phyloP scores from a whole-genome alignment of 345 rosid species.

The Turritis glabra region DNA sequence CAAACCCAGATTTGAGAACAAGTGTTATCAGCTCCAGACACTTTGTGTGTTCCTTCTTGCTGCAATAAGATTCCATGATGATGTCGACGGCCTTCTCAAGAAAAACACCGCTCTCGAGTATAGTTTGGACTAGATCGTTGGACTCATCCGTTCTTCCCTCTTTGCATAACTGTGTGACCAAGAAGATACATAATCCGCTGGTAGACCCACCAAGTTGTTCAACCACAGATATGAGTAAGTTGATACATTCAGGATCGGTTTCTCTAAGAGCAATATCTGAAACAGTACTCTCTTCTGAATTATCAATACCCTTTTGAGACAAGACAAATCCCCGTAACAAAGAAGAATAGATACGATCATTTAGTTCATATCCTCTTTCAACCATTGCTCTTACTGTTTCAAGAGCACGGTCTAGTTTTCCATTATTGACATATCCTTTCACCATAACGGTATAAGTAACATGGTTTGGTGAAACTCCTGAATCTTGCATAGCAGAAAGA shows the following conservation, averaged over 20 bases:
- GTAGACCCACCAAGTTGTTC: slow-evolving; percentile 39
- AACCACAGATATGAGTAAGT: slow-evolving; percentile 36
- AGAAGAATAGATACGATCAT: slow-evolving; percentile 37
- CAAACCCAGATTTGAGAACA: slow-evolving; percentile 39
- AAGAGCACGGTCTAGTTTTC: slow-evolving; percentile 45
- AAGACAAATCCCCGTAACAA: slow-evolving; percentile 40
- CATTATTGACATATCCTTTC: slow-evolving; percentile 42
- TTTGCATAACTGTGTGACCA: slow-evolving; percentile 40
- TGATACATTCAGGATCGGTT: slow-evolving; percentile 40
- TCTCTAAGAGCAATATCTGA: slow-evolving; percentile 30
- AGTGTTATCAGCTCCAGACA: slow-evolving; percentile 40
- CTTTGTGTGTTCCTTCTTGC: slow-evolving; percentile 27
- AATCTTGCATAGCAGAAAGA: slow-evolving; percentile 41
- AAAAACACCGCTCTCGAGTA: slow-evolving; percentile 33
- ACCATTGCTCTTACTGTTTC: slow-evolving; percentile 44
- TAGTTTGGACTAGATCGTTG: slow-evolving; percentile 22
- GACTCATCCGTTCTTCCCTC: slow-evolving; percentile 46
- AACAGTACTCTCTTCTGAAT: not conserved
- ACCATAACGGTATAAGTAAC: slow-evolving; percentile 48
- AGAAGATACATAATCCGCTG: slow-evolving; percentile 33
- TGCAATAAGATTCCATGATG: slow-evolving; percentile 44
- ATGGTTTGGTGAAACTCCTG: slow-evolving; percentile 51
- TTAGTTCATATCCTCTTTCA: slow-evolving; percentile 44
- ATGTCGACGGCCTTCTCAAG: slow-evolving; percentile 41
- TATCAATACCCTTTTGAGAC: slow-evolving; percentile 3